phyloP scores from a whole-genome alignment of 1,139 yeast genomes.

The Candida sp. region DNA sequence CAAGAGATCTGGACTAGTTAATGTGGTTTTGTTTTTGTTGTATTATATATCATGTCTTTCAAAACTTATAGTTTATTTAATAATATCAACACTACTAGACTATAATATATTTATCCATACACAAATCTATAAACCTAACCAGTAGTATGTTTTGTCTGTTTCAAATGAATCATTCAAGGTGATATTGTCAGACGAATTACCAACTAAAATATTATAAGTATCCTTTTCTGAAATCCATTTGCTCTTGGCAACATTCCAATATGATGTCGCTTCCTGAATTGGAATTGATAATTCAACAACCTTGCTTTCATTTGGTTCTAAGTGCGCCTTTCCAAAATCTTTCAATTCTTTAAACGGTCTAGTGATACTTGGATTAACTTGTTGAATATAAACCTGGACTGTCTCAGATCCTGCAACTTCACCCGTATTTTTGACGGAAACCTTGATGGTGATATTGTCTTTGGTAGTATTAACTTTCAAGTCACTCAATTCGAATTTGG shows the following conservation, averaged over 20 bases:
- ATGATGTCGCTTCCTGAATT: slow-evolving; percentile 50
- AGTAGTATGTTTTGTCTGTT: slow-evolving; percentile 15
- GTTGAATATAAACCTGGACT: slow-evolving; percentile 42
- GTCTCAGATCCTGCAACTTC: slow-evolving; percentile 38
- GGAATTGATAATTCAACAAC: slow-evolving; percentile 31
- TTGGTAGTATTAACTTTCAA: slow-evolving; percentile 10
- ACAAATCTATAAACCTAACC: slow-evolving; percentile 20
- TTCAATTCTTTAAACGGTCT: slow-evolving; percentile 57
- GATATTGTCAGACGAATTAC: slow-evolving; percentile 28
- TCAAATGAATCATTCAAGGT: slow-evolving; percentile 31
- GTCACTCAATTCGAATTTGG: slow-evolving; percentile 14
- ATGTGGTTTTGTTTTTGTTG: too few species aligned
- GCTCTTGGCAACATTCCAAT: slow-evolving; percentile 46
- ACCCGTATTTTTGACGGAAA: slow-evolving; percentile 38
- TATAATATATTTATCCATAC: too few species aligned
- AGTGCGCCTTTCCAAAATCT: slow-evolving; percentile 46
- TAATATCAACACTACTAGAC: too few species aligned
- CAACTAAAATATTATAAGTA: slow-evolving; percentile 44
- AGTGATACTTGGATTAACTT: slow-evolving; percentile 32
- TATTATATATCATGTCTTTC: too few species aligned
- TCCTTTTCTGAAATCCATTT: slow-evolving; percentile 52
- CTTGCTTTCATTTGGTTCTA: slow-evolving; percentile 37
- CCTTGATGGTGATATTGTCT: slow-evolving; percentile 14
- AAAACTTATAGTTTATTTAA: too few species aligned
- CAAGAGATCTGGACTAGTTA: too few species aligned